Evolutionary conservation across 345 rosid species (phyloP), one percentile per base, ranked within the genome.

Genomic region (Murraya paniculata): DNA sequence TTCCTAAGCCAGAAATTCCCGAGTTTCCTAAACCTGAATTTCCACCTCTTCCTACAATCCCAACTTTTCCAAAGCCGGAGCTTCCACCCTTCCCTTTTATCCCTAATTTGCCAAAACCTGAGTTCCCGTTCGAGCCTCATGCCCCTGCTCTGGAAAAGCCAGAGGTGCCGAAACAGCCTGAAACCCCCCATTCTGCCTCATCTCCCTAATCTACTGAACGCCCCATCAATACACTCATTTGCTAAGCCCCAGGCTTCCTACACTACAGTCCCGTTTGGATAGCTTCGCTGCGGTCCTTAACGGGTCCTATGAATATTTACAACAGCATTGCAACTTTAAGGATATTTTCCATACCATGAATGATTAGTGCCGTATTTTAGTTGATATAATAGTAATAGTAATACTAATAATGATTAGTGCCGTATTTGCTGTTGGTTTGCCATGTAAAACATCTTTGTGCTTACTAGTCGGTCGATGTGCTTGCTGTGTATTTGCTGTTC

Each of bases 21-120:
- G 79, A 64, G 70, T 55, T 76, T 55, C 79, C 58, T 5, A 81
- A 55, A 33, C 77, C 36, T 0, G 77, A 72, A 39, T 35, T 76
- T 10, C 72, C 65, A 4, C 61, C 27, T 28, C 77, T 72, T 10
- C 67, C 77, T 7, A 55, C 33, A 13, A 11, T 76, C 22, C 80
- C 80, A 24, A 65, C 58, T 2, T 28, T 77, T 31, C 84, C 83
- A 7, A 81, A 57, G 36, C 78, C 28, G 0, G 77, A 79, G 39
- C 25, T 66, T 16, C 72, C 72, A 2, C 60, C 53, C 27, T 35
- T 71, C 14, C 71, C 77, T 18, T 53, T 16, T 53, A 53, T 53
- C 57, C 57, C 57, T 18, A 24, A 60, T 45, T 30, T 75, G 22
- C 78, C 78, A 2, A 45, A 75, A 31, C 61, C 62, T 31, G 31